Evolutionary conservation across 352 stramenopile species (phyloP), one percentile per base, ranked within the genome.

Genomic region (Lagenidium sp.): DNA sequence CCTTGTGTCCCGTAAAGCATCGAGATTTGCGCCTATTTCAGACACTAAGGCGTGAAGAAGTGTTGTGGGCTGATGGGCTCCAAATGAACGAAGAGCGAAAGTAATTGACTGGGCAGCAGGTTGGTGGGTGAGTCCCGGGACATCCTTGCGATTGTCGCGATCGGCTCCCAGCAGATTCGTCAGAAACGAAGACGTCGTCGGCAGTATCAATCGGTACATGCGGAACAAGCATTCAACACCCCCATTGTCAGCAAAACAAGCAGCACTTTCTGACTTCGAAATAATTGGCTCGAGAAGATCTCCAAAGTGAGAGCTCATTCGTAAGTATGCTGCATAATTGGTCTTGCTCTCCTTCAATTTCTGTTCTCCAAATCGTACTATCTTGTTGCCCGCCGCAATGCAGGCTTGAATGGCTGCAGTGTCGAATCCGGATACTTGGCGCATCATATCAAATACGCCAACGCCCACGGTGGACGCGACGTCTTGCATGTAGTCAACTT

Each of bases 371-470:
- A 85, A 83, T 0, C 95, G 68, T 48, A 88, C 79, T 25, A 98
- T 63, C 34, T 97, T 87, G 47, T 96, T 90, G 31, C 97, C 68
- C 0, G 89, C 84, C 57, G 88, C 58, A 0, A 97, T 73, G 22
- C 95, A 78, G 7, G 90, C 88, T 52, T 86, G 65, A 31, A 98
- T 82, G 6, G 89, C 72, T 25, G 77, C 57, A 28, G 77, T 72
- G 41, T 92, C 86, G 34, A 98, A 81, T 24, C 61, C 78, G 25
- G 86, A 77, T 32, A 97, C 84, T 60, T 98, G 94, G 4, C 94
- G 81, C 87, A 98, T 97, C 19, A 98, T 63, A 62, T 99, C 95
- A 59, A 98, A 96, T 28, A 98, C 65, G 10, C 94, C 94, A 5
- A 83, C 86, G 2, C 93, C 95, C 36, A 98, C 79, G 26, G 97